These are phyloP conservation scores for Amaranthus tricolor DNA, from an alignment of 179 eudicot genomes.

Conservation along the genomic window DNA sequence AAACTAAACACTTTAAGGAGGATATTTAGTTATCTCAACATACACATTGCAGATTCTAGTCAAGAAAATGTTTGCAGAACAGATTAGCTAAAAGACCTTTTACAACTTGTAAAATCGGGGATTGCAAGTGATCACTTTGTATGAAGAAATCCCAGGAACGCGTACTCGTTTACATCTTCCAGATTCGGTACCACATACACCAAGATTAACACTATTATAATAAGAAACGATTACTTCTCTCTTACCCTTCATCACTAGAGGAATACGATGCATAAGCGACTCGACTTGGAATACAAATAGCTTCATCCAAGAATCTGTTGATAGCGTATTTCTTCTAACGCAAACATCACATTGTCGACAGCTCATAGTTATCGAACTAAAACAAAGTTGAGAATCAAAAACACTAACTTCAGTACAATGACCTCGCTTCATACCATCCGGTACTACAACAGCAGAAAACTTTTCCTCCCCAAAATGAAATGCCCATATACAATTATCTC, in stretches of 20 bases:
- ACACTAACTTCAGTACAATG: not conserved
- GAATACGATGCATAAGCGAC: not conserved
- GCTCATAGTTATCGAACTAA: not conserved
- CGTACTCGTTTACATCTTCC: not conserved
- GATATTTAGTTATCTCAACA: no score
- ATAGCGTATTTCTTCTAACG: constrained; percentile 17
- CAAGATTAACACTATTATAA: not conserved
- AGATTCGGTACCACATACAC: constrained; percentile 6
- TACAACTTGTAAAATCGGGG: not conserved
- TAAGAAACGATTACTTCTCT: not conserved
- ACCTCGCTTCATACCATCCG: not conserved
- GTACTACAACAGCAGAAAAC: not conserved
- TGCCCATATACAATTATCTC: constrained; percentile 10
- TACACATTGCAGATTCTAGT: no score
- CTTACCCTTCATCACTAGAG: not conserved
- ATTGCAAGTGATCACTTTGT: not conserved
- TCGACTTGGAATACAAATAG: not conserved
- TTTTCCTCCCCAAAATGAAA: constrained; percentile 7
- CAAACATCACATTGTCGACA: constrained; percentile 7
- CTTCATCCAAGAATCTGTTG: constrained; percentile 22
- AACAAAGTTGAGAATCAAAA: not conserved
- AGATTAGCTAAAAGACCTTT: not conserved
- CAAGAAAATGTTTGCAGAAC: no score
- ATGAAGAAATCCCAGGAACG: not conserved
- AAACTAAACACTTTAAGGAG: no score